Evolutionary conservation across 192 early-diverging fungal species (phyloP), one percentile per base, ranked within the genome.

Genomic region (Coemansia sp.): DNA sequence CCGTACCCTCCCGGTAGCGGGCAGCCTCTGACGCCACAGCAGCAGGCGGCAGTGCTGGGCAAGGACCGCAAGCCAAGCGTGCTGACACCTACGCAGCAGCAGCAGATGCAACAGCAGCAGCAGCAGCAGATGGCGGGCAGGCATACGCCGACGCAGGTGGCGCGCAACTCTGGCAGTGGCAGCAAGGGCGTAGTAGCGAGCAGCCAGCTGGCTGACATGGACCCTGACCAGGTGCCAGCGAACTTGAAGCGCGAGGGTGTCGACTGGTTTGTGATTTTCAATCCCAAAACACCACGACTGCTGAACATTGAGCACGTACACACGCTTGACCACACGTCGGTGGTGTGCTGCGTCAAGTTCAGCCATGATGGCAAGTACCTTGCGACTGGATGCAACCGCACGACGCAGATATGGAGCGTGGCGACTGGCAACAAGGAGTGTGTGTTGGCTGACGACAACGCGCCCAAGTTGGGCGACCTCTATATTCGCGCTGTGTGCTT

Each of bases 401-500:
- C 83, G 24, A 90, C 95, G 10, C 89, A 89, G 67, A 88, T 98
- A 53, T 97, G 87, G 78, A 94, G 93, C 67, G 87, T 91, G n/a
- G 62, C 67, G 9, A 90, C 87, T 5, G 92, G 91, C 15, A 68
- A 82, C 38, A 89, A 83, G 57, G 83, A 94, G 27, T 93, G 87
- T 67, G 87, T 87, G 43, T 79, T 95, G 56, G 81, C 84, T 11
- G 94, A 95, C 74, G 87, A 92, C 50, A 85, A 72, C 39, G 86
- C 84, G 21, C 84, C 86, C 32, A 87, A 87, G 79, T 84, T 87
- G 60, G 83, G 85, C 43, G 97, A 98, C 76, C 80, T 97, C 50
- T 99, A 99, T 62, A 94, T 99, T 71, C 89, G 97, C 19, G 92
- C 90, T 6, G 95, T 99, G 37, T 91, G 91, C 81, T 99, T 99